Base-by-base conservation (phyloP, 257 asterid species). In the Rehmannia glutinosa region DNA sequence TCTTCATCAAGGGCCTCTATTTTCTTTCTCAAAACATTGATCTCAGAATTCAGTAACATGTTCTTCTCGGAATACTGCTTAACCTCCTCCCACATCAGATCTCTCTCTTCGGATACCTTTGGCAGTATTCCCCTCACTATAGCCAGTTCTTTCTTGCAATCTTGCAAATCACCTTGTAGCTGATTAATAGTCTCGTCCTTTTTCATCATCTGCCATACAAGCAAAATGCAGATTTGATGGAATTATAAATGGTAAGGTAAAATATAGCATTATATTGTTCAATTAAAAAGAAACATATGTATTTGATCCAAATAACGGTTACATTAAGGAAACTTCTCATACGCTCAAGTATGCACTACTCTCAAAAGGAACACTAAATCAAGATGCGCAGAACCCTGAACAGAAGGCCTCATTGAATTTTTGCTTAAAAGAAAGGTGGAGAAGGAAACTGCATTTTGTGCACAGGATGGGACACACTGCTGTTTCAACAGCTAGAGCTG, bases 1-100 rank as follows among this genome's bases (percentile, higher is more conserved):
- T 91, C 99, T 75, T 95, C 99, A 4, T 95, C 99, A 1, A 95
- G 96, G 42, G 77, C 69, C 73, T 95, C 99, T 11, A 91, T 78
- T 79, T 91, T 95, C 86, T 86, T 95, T 64, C 79, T 95, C 85
- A 95, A 62, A 16, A 69, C 53, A 46, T 75, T 84, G 70, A 80
- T 69, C 84, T 95, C 95, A 5, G 87, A 66, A 63, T 70, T 88
- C 78, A 91, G 13, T 67, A 95, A 52, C 99, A 89, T 95, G 73
- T 86, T 84, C 73, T 78, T 78, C 86, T 95, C 99, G 1, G 83
- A 80, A 17, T 76, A 79, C 73, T 84, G 81, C 79, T 84, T 89
- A 23, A 94, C 91, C 75, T 91, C 91, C 71, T 87, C 88, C 98
- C 98, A 91, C 93, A 91, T 71, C 73, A 67, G 13, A 69, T 95